phyloP scores from a whole-genome alignment of 2,329 filamentous ascomycete species.

The Diaporthe destruens region DNA sequence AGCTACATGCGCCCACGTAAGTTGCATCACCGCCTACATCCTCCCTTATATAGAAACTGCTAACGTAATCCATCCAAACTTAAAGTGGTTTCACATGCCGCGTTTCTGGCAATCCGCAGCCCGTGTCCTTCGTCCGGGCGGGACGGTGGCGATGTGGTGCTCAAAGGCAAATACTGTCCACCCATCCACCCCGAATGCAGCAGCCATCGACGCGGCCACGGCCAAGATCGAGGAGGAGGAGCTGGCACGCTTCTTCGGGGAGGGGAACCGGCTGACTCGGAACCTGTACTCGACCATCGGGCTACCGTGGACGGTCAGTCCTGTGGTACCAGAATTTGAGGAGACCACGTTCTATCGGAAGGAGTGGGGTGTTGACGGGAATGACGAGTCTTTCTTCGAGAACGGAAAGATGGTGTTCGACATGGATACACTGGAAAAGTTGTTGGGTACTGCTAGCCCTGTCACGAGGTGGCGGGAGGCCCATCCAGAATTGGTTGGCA shows the following conservation, averaged over 20 bases:
- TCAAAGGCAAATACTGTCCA: conserved; percentile 49
- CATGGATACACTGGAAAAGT: conserved; percentile 53
- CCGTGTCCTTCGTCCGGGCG: conserved; percentile 37
- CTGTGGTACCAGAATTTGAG: conserved; percentile 54
- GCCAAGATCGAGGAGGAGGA: conserved; percentile 53
- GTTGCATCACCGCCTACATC: background rate
- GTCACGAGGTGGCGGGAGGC: conserved; percentile 60
- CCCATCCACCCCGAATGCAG: conserved; percentile 53
- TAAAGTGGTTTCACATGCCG: conserved; percentile 62
- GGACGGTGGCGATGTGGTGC: conserved; percentile 65
- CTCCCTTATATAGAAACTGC: background rate
- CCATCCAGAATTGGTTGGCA: conserved; percentile 55
- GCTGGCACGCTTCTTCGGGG: conserved; percentile 54
- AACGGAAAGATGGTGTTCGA: conserved; percentile 42
- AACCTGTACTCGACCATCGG: conserved; percentile 57
- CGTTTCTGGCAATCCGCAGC: conserved; percentile 41
- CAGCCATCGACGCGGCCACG: conserved; percentile 56
- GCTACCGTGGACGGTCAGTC: conserved; percentile 62
- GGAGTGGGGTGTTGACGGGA: conserved; percentile 54
- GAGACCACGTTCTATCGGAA: conserved; percentile 53
- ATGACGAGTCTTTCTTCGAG: conserved; percentile 48
- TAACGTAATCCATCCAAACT: background rate
- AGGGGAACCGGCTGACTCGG: conserved; percentile 57
- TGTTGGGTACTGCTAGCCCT: conserved; percentile 55
- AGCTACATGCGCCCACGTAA: conserved; percentile 62